Percentiles rank a stretch among this genome's conserved stretches.
Evolutionary conservation across 495 filamentous ascomycete genomes (phyloP).

Genomic region (Aspergillus heteromorphus): DNA sequence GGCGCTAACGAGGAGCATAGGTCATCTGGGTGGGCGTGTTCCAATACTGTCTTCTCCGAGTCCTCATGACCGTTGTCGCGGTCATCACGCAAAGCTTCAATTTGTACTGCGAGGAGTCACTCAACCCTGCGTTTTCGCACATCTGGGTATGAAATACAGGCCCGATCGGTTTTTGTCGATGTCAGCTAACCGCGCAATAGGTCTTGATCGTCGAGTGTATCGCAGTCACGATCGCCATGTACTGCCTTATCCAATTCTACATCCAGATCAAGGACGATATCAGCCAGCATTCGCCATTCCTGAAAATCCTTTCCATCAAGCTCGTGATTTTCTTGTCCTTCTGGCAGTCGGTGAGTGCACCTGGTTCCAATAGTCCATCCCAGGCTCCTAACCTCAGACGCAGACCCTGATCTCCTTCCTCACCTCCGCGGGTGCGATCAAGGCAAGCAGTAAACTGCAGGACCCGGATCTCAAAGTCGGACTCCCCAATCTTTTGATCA

Average conservation of each 20-base stretch:
- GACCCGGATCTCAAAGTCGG: conserved; percentile 75
- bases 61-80: conserved; percentile 77
- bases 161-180: background rate
- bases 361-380: background rate
- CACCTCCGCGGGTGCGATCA: conserved; percentile 57
- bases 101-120: conserved; percentile 72
- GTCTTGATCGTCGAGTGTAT: conserved; percentile 62
- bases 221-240: conserved; percentile 85
- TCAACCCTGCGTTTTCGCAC: conserved; percentile 72
- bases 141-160: conserved; percentile 60
- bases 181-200: conserved; percentile 32
- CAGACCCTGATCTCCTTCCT: conserved; percentile 64
- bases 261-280: conserved; percentile 65
- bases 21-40: conserved; percentile 83
- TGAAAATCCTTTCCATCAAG: conserved; percentile 86
- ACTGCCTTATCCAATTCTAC: conserved; percentile 88
- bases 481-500: conserved; percentile 72
- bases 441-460: conserved; percentile 53
- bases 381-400: background rate
- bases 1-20: conserved; percentile 27
- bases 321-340: conserved; percentile 93
- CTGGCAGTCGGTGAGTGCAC: conserved; percentile 64
- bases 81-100: conserved; percentile 64
- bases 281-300: conserved; percentile 63
- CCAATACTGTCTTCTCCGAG: conserved; percentile 84